A percentile compares a stretch with the other conserved stretches of the same genome.
These are phyloP conservation scores for Pichia sp. DNA, from an alignment of 1,139 yeast genomes.

Conservation along the genomic window DNA sequence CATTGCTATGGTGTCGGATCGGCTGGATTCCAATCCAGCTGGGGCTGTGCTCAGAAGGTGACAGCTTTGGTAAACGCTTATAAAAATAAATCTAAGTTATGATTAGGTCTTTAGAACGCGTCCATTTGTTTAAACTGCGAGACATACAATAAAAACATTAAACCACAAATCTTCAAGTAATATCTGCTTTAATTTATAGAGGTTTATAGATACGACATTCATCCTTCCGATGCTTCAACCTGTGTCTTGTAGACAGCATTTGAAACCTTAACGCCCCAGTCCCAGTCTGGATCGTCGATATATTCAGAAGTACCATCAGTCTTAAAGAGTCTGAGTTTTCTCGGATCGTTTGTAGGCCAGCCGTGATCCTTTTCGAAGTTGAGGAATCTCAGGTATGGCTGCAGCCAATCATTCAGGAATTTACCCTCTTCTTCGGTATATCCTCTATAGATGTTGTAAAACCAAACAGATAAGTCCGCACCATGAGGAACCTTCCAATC, in stretches of 20 bases:
- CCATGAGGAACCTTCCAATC: slow-evolving; percentile 30
- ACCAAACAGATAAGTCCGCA: slow-evolving; percentile 30
- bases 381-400: slow-evolving; percentile 26
- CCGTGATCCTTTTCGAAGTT: slow-evolving; percentile 18
- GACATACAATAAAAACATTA: too few species aligned
- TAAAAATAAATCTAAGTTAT: not conserved
- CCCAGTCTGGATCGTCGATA: slow-evolving; percentile 29
- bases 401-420: slow-evolving; percentile 21
- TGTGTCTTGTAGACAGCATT: slow-evolving; percentile 20
- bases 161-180: too few species aligned
- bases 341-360: slow-evolving; percentile 25
- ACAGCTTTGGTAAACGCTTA: not conserved
- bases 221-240: not conserved
- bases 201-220: too few species aligned
- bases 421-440: slow-evolving; percentile 24
- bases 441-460: slow-evolving; percentile 24
- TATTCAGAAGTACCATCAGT: slow-evolving; percentile 25
- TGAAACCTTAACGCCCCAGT: slow-evolving; percentile 29
- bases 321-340: slow-evolving; percentile 22
- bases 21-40: slow-evolving; percentile 40
- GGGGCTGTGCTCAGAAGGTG: slow-evolving; percentile 18
- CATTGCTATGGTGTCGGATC: slow-evolving; percentile 51
- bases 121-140: too few species aligned
- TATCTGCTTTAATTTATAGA: too few species aligned
- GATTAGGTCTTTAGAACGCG: too few species aligned